A percentile compares a stretch with the other conserved stretches of the same genome.
Conservation (phyloP, 2,329 filamentous ascomycete species). For the Verticillium longisporum region DNA sequence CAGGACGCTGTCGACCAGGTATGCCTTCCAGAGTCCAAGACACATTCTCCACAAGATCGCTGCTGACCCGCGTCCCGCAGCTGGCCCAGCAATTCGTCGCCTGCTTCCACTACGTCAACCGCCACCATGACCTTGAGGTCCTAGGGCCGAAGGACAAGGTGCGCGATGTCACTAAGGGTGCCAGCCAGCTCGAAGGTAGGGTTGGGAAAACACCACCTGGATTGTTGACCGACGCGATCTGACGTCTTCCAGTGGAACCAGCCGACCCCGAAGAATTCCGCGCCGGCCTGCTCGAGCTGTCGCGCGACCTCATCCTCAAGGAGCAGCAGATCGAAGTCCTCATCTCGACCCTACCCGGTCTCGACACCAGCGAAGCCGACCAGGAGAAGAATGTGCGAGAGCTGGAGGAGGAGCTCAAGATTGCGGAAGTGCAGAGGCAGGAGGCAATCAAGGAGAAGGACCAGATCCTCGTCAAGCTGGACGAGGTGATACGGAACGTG, state of each 20-base stretch:
- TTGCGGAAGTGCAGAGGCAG: slow-evolving; percentile 54
- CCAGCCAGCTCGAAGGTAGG: slow-evolving; percentile 43
- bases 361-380: slow-evolving; percentile 71
- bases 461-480: slow-evolving; percentile 51
- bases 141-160: slow-evolving; percentile 53
- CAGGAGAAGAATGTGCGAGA: slow-evolving; percentile 63
- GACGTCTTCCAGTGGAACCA: slow-evolving; percentile 44
- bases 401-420: slow-evolving; percentile 57
- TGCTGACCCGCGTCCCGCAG: slow-evolving; percentile 26
- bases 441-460: slow-evolving; percentile 60
- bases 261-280: slow-evolving; percentile 58
- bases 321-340: slow-evolving; percentile 78
- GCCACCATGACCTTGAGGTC: slow-evolving; percentile 59
- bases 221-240: neutral
- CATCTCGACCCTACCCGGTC: slow-evolving; percentile 67
- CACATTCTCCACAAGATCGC: neutral
- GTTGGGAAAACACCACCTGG: too few species aligned
- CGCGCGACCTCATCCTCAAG: slow-evolving; percentile 69
- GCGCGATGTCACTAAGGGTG: slow-evolving; percentile 49
- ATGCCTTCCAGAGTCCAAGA: slow-evolving; percentile 12
- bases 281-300: slow-evolving; percentile 63
- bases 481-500: slow-evolving; percentile 53
- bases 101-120: slow-evolving; percentile 58
- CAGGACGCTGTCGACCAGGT: slow-evolving; percentile 83
- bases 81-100: slow-evolving; percentile 64